These are phyloP conservation scores for Metarhizium album DNA, from an alignment of 2,329 filamentous ascomycete genomes.

Conservation along the genomic window DNA sequence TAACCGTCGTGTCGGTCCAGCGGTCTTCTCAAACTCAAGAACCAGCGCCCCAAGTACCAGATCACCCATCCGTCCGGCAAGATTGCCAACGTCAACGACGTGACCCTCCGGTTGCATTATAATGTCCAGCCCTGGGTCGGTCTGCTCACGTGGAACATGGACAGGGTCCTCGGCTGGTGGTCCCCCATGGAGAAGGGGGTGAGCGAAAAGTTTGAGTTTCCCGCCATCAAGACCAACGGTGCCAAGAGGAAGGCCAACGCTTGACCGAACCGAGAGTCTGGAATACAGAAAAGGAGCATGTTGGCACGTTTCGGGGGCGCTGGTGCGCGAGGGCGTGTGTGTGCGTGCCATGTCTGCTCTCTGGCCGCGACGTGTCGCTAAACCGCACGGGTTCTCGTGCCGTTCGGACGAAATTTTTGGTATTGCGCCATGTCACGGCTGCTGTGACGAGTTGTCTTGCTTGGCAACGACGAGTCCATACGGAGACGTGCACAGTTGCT, in stretches of 20 bases:
- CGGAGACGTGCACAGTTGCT: background rate
- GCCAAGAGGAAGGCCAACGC: slow-evolving; percentile 9
- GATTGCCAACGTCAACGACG: slow-evolving; percentile 62
- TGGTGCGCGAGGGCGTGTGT: too few species aligned
- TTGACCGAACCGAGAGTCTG: background rate
- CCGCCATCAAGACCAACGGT: slow-evolving; percentile 50
- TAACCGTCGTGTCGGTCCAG: slow-evolving; percentile 23
- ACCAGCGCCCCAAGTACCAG: slow-evolving; percentile 91
- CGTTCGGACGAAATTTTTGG: too few species aligned
- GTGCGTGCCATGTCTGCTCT: background rate
- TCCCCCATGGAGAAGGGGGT: slow-evolving; percentile 52
- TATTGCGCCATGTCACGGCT: too few species aligned
- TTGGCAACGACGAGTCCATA: too few species aligned
- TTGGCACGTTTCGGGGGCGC: too few species aligned
- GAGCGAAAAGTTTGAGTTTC: slow-evolving; percentile 54
- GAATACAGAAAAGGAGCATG: background rate
- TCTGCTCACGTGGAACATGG: slow-evolving; percentile 67
- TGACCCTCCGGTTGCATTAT: slow-evolving; percentile 76
- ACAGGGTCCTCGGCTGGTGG: slow-evolving; percentile 49
- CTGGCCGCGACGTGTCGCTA: background rate
- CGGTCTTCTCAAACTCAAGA: slow-evolving; percentile 66
- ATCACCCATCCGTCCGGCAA: slow-evolving; percentile 81
- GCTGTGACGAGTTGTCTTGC: too few species aligned
- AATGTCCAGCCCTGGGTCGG: slow-evolving; percentile 98
- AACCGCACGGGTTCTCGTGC: too few species aligned